These are phyloP conservation scores for Eucalyptus marginata DNA, from an alignment of 345 rosid species.

Conservation along the genomic window DNA sequence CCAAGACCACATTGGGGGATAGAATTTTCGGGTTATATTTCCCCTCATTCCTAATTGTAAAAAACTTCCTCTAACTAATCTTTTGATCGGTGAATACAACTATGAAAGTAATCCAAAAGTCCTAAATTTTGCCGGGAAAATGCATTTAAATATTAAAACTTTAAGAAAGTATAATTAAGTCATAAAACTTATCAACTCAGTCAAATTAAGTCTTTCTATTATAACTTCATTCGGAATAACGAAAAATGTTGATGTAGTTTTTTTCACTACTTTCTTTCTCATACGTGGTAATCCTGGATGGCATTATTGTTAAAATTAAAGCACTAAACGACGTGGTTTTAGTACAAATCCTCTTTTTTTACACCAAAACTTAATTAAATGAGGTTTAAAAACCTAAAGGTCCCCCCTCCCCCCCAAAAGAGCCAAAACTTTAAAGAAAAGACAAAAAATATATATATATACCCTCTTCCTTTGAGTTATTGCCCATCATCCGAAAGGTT, in stretches of 20 bases:
- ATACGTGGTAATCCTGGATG: background rate
- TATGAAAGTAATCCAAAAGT: accelerated
- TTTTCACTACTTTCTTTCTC: background rate
- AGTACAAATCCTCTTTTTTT: no score
- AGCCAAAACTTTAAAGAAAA: no score
- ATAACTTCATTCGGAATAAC: no score
- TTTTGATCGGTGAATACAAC: background rate
- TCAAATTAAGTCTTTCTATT: no score
- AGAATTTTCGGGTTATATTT: background rate
- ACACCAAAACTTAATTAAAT: background rate
- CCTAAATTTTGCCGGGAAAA: accelerated
- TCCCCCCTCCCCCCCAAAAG: no score
- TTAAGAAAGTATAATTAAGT: accelerated
- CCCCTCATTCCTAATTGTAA: background rate
- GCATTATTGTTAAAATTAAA: background rate
- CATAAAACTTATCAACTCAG: accelerated
- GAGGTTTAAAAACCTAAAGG: no score
- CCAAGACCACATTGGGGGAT: background rate
- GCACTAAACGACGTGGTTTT: accelerated
- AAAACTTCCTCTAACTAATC: background rate
- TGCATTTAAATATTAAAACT: no score
- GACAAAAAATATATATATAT: no score
- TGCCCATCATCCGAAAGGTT: background rate
- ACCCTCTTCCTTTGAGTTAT: background rate
- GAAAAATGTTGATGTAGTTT: no score